These are phyloP conservation scores for Actinomortierella ambigua DNA, from an alignment of 371 early-diverging fungal species.

Conservation along the genomic window DNA sequence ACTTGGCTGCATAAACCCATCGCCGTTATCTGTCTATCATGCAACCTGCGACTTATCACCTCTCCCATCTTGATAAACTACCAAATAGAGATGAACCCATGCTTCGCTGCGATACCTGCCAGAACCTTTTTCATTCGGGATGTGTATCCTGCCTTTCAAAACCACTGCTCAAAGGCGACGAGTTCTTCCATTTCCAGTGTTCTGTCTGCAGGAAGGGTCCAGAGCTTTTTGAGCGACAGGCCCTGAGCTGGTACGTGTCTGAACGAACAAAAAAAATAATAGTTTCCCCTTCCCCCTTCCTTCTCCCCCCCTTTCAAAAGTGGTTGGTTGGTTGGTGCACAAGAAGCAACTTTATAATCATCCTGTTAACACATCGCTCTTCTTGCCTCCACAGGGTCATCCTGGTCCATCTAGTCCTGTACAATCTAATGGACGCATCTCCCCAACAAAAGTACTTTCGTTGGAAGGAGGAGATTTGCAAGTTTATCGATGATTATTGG, in stretches of 20 bases:
- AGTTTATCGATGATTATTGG: slow-evolving; percentile 81
- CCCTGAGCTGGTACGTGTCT: slow-evolving; percentile 61
- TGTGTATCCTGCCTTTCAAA: slow-evolving; percentile 54
- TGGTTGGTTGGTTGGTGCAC: neutral
- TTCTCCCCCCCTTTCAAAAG: neutral
- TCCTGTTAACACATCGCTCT: neutral
- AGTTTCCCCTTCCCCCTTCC: neutral
- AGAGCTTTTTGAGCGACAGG: slow-evolving; percentile 62
- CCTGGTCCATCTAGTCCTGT: slow-evolving; percentile 76
- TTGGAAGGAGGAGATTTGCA: slow-evolving; percentile 85
- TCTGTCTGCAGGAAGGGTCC: slow-evolving; percentile 61
- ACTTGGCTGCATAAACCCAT: no score
- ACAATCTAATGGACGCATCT: slow-evolving; percentile 66
- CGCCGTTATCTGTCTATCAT: neutral
- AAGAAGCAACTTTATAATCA: neutral
- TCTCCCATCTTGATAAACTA: neutral
- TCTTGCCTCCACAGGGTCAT: slow-evolving; percentile 52
- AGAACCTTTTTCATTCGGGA: slow-evolving; percentile 66
- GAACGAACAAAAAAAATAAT: neutral
- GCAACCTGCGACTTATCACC: neutral
- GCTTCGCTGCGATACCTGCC: slow-evolving; percentile 61
- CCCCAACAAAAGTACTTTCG: slow-evolving; percentile 73
- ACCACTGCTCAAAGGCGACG: slow-evolving; percentile 64
- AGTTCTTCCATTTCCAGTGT: slow-evolving; percentile 70
- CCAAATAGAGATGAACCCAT: slow-evolving; percentile 57